These are phyloP conservation scores for Dactylellina drechsleri DNA, from an alignment of 2,329 filamentous ascomycete species.

Conservation along the genomic window DNA sequence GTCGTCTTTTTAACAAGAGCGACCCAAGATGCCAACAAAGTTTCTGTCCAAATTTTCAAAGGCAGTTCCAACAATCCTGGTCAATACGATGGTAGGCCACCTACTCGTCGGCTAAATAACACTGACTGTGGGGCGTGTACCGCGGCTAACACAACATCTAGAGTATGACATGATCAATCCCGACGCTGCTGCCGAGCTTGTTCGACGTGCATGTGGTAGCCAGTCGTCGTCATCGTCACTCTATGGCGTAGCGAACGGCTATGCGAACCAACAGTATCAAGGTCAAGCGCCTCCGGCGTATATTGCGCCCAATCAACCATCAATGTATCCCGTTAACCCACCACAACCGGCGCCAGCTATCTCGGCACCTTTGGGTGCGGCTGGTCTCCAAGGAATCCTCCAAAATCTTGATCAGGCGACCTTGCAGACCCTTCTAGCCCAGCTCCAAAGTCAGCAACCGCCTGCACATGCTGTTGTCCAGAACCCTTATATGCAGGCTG, in stretches of 20 bases:
- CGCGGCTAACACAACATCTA: constrained; percentile 57
- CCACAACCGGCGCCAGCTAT: constrained; percentile 59
- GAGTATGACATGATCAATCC: constrained; percentile 88
- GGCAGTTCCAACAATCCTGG: constrained; percentile 73
- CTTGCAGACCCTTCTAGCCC: constrained; percentile 75
- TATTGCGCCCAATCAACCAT: constrained; percentile 57
- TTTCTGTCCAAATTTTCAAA: constrained; percentile 86
- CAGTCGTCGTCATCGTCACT: constrained; percentile 58
- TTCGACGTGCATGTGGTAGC: constrained; percentile 74
- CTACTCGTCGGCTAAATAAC: constrained; percentile 24
- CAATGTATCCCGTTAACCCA: constrained; percentile 60
- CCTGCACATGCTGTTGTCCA: constrained; percentile 56
- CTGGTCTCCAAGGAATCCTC: constrained; percentile 73
- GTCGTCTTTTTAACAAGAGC: constrained; percentile 79
- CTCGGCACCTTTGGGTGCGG: constrained; percentile 59
- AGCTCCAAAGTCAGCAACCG: constrained; percentile 62
- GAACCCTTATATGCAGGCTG: constrained; percentile 44
- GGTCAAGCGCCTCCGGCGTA: constrained; percentile 57
- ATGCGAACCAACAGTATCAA: constrained; percentile 59
- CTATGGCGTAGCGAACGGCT: constrained; percentile 59
- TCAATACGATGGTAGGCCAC: constrained; percentile 74
- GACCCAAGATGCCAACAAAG: constrained; percentile 76
- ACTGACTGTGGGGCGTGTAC: constrained; percentile 51
- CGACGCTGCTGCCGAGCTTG: constrained; percentile 79
- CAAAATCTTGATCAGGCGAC: constrained; percentile 74